These are phyloP conservation scores for Avena atlantica DNA, from an alignment of 176 grass and related monocot species.

Conservation along the genomic window DNA sequence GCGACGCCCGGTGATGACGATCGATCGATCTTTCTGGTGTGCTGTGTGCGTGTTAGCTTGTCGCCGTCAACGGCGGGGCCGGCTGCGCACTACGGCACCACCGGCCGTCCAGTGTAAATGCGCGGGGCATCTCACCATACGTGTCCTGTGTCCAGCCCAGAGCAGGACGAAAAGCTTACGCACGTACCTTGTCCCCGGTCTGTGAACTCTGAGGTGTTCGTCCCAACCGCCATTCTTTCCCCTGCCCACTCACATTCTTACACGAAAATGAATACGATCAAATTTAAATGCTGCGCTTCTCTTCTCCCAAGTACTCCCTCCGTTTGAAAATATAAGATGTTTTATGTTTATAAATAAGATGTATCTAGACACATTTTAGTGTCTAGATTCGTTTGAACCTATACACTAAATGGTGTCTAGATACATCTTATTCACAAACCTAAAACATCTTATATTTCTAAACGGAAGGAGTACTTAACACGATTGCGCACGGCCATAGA, in stretches of 20 bases:
- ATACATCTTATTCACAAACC: no score
- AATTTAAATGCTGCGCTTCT: no score
- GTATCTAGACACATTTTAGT: no score
- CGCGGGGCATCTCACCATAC: neutral
- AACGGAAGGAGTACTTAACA: no score
- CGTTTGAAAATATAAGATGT: no score
- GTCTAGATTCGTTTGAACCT: no score
- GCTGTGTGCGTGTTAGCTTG: neutral
- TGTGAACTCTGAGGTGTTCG: slow-evolving; percentile 14
- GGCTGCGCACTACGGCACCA: slow-evolving; percentile 1
- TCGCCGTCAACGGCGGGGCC: slow-evolving; percentile 38
- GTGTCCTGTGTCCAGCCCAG: neutral
- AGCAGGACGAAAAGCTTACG: slow-evolving; percentile 17
- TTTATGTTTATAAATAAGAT: no score
- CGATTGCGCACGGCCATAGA: neutral
- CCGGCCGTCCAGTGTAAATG: neutral
- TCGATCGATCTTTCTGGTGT: neutral
- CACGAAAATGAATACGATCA: neutral
- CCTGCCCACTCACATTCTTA: neutral
- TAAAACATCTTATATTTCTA: no score
- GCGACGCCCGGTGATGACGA: slow-evolving; percentile 28
- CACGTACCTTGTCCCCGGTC: neutral
- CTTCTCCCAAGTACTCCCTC: no score
- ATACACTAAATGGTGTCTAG: no score
- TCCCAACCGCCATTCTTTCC: neutral